Evolutionary conservation across 2,329 filamentous ascomycete species (phyloP).

Genomic region (Trichoderma cornu-damae): DNA sequence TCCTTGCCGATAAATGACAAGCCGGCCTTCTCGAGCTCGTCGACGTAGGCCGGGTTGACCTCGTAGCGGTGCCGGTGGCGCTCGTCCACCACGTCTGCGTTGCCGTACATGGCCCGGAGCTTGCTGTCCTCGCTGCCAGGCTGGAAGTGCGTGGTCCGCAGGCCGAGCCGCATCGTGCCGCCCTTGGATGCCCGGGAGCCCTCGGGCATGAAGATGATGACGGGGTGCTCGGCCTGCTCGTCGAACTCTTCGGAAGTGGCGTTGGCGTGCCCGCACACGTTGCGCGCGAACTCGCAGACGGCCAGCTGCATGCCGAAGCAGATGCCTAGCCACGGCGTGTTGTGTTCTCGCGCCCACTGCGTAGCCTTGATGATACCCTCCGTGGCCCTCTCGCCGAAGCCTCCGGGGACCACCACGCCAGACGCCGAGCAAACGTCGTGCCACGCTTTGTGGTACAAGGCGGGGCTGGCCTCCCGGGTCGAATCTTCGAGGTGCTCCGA

Average conservation of each 20-base stretch:
- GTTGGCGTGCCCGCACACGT: slow-evolving; percentile 59
- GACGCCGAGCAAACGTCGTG: slow-evolving; percentile 65
- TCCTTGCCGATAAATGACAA: slow-evolving; percentile 76
- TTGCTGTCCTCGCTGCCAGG: slow-evolving; percentile 70
- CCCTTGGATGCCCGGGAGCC: slow-evolving; percentile 47
- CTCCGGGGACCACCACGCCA: slow-evolving; percentile 50
- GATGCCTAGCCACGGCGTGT: slow-evolving; percentile 79
- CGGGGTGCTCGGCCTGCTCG: slow-evolving; percentile 54
- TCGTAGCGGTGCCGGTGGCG: slow-evolving; percentile 87
- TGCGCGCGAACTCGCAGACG: slow-evolving; percentile 80
- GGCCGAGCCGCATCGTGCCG: slow-evolving; percentile 81
- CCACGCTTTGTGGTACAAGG: slow-evolving; percentile 82
- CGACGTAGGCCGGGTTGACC: slow-evolving; percentile 75
- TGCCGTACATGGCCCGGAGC: slow-evolving; percentile 69
- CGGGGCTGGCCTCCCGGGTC: slow-evolving; percentile 56
- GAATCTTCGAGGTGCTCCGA: slow-evolving; percentile 73
- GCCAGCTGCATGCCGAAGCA: slow-evolving; percentile 92
- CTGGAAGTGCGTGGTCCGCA: slow-evolving; percentile 71
- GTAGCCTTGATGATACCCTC: slow-evolving; percentile 86
- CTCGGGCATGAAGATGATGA: slow-evolving; percentile 92
- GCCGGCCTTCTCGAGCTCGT: slow-evolving; percentile 61
- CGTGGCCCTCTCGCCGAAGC: slow-evolving; percentile 75
- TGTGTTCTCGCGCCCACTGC: slow-evolving; percentile 80
- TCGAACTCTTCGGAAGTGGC: slow-evolving; percentile 54
- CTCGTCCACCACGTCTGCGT: slow-evolving; percentile 54